Evolutionary conservation across 305 asterid genomes (phyloP).

Genomic region (Striga hermonthica): DNA sequence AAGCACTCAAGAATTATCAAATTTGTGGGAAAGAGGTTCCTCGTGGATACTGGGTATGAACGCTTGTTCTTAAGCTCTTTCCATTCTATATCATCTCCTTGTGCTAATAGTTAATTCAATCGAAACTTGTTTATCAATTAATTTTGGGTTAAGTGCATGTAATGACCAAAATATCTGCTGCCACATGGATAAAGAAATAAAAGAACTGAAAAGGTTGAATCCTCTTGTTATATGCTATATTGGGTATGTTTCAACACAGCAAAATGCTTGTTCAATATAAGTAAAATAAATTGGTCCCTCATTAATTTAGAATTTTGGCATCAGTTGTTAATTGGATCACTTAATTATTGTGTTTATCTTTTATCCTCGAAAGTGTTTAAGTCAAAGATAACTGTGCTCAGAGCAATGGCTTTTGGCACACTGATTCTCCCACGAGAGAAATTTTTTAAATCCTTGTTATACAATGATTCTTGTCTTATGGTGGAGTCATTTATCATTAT

Average conservation of each 20-base stretch:
- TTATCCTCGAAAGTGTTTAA: neutral
- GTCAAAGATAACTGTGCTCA: too few relatives aligned
- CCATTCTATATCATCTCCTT: conserved; percentile 4
- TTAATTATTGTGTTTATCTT: neutral
- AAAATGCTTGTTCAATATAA: conserved; percentile 4
- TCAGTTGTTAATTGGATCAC: too few relatives aligned
- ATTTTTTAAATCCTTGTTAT: too few relatives aligned
- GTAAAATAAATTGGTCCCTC: neutral
- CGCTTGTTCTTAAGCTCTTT: conserved; percentile 21
- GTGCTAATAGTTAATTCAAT: neutral
- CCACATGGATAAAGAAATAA: neutral
- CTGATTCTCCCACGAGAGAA: too few relatives aligned
- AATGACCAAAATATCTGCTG: conserved; percentile 8
- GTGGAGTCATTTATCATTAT: too few relatives aligned
- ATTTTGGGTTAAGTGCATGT: neutral
- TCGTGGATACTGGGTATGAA: conserved; percentile 87
- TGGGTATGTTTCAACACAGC: neutral
- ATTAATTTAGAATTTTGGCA: neutral
- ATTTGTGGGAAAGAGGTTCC: conserved; percentile 89
- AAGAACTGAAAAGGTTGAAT: neutral
- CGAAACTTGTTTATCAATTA: neutral
- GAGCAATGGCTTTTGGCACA: too few relatives aligned
- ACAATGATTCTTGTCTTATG: too few relatives aligned
- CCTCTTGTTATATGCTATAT: neutral
- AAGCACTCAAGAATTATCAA: conserved; percentile 41